These are phyloP conservation scores for Chenopodium suecicum DNA, from an alignment of 148 eudicot species.

Conservation along the genomic window DNA sequence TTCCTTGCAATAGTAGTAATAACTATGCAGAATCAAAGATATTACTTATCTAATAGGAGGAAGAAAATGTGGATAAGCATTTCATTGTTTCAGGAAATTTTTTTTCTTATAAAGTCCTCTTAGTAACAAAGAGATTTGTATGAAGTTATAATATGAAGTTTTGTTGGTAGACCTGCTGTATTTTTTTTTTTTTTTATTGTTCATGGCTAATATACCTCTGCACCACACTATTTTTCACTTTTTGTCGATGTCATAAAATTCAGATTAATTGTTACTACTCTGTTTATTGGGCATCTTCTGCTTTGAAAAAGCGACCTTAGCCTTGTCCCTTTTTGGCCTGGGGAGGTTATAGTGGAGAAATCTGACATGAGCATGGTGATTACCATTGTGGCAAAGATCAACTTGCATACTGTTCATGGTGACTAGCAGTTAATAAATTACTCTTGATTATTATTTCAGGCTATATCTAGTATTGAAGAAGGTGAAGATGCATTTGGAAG, in stretches of 20 bases:
- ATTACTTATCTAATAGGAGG: background rate
- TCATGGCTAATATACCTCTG: background rate
- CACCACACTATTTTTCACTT: background rate
- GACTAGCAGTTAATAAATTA: background rate
- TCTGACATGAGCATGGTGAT: background rate
- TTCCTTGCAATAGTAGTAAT: background rate
- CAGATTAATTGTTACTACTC: background rate
- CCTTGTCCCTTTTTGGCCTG: background rate
- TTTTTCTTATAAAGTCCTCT: no score
- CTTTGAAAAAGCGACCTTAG: background rate
- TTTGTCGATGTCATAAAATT: no score
- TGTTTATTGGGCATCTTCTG: background rate
- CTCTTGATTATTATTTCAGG: slow-evolving; percentile 39
- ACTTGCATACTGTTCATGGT: background rate
- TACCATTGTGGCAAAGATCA: background rate
- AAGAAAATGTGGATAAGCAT: background rate
- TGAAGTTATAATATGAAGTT: background rate
- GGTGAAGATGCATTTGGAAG: slow-evolving; percentile 50
- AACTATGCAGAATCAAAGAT: background rate
- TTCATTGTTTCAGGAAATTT: background rate
- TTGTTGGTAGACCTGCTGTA: background rate
- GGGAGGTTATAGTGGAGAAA: background rate
- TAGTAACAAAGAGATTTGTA: no score
- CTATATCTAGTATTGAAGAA: slow-evolving; percentile 45
- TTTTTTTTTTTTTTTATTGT: background rate